Base-by-base conservation (phyloP, 2,329 filamentous ascomycete species). In the Microdochium nivale region DNA sequence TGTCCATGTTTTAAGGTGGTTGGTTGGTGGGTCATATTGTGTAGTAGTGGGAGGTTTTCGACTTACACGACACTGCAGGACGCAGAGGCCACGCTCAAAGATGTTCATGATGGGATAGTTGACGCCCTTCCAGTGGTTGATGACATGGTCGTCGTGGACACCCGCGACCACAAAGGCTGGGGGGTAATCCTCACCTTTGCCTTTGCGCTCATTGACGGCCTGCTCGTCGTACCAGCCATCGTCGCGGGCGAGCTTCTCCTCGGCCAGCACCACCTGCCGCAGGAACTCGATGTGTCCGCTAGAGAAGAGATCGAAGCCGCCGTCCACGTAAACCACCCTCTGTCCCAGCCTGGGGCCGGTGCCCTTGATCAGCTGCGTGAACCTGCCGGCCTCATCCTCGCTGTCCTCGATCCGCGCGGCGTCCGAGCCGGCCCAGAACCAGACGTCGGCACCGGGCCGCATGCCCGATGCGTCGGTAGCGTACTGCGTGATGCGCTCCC, bases 71-170 rank as follows among this genome's bases (percentile, higher is more conserved):
- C 94, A 99, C 65, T 99, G 94, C 56, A 97, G 74, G 27, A 97
- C 92, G 66, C 94, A 99, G 23, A 99, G 82, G 1, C 91, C 91
- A 43, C 94, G 86, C 75, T 99, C 94, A 62, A 92, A 96, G 52
- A 96, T 91, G 74, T 97, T 99, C 94, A 99, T 99, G 72, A 99
- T 97, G 25, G 94, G 94, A 66, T 96, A 99, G 72, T 99, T 99
- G 61, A 96, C 79, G 33, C 94, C 92, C 71, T 97, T 97, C 87
- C 90, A 95, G 62, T 86, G 77, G 70, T 99, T 99, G 69, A 99
- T 95, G 54, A 95, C 90, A 57, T 87, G 83, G 67, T 99, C 94
- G 62, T 96, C 88, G 69, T 99, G 94, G 24, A 99, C 85, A 48
- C 94, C 94, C 2, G 90, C 91, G 44, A 97, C 82, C n/a, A 99